These are phyloP conservation scores for Eragrostis nindensis DNA, from an alignment of 176 grass and related monocot species.

Conservation along the genomic window DNA sequence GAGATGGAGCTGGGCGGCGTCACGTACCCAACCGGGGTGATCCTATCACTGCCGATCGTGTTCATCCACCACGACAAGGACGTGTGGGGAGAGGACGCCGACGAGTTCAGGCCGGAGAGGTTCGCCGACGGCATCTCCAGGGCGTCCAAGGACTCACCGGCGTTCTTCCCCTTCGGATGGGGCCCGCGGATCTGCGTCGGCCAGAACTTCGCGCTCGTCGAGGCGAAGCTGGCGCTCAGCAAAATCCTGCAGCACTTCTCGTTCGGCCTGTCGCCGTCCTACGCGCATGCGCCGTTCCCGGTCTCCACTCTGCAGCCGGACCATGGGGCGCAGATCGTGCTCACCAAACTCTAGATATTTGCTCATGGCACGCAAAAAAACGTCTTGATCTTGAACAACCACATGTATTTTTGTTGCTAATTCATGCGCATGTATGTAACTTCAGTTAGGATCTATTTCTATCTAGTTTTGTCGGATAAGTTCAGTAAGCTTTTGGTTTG, in stretches of 20 bases:
- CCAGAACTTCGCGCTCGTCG: constrained; percentile 54
- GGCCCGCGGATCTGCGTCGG: constrained; percentile 54
- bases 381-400: background rate
- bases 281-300: constrained; percentile 42
- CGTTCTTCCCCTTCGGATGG: constrained; percentile 49
- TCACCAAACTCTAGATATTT: constrained; percentile 11
- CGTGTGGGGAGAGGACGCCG: constrained; percentile 50
- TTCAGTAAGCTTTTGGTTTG: no score
- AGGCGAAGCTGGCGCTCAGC: constrained; percentile 51
- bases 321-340: constrained; percentile 44
- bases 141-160: constrained; percentile 34
- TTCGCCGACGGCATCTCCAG: constrained; percentile 47
- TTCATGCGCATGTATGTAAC: no score
- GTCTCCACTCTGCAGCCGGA: constrained; percentile 42
- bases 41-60: constrained; percentile 10
- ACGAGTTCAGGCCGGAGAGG: constrained; percentile 58
- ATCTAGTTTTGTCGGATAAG: no score
- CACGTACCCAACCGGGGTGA: constrained; percentile 40
- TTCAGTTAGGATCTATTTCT: no score
- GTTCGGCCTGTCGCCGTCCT: constrained; percentile 51
- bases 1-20: constrained; percentile 50
- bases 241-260: constrained; percentile 48
- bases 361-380: background rate
- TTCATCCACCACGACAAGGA: constrained; percentile 40
- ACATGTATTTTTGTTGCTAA: no score